Percentiles rank a stretch among this genome's conserved stretches.
These are phyloP conservation scores for Cladophialophora psammophila DNA, from an alignment of 2,329 filamentous ascomycete species.

Conservation along the genomic window DNA sequence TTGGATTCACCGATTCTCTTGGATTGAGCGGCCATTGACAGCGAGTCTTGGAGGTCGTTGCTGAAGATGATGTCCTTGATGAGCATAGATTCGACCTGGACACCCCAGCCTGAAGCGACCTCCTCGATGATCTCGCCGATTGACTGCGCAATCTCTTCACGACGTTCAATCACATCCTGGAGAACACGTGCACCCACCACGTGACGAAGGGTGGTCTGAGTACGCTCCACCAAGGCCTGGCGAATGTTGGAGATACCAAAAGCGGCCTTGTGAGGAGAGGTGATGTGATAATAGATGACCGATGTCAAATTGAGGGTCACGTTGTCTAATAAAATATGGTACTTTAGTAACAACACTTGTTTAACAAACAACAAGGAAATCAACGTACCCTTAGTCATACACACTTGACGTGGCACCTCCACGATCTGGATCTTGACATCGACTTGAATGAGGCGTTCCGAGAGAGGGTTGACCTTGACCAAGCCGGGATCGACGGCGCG, in stretches of 20 bases:
- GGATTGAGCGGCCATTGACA: slow-evolving; percentile 97
- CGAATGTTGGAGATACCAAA: slow-evolving; percentile 95
- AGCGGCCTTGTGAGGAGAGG: slow-evolving; percentile 91
- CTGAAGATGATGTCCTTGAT: slow-evolving; percentile 99
- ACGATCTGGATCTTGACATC: slow-evolving; percentile 99
- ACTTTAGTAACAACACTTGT: too few species aligned
- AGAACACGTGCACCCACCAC: slow-evolving; percentile 94
- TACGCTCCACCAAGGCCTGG: slow-evolving; percentile 96
- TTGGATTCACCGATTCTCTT: slow-evolving; percentile 99
- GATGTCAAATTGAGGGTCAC: slow-evolving; percentile 92
- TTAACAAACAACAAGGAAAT: too few species aligned
- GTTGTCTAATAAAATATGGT: slow-evolving; percentile 67
- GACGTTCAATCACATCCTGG: slow-evolving; percentile 97
- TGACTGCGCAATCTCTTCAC: slow-evolving; percentile 93
- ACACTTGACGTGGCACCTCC: slow-evolving; percentile 91
- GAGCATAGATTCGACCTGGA: slow-evolving; percentile 96
- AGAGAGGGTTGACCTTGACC: slow-evolving; percentile 95
- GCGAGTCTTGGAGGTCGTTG: slow-evolving; percentile 90
- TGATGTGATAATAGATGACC: slow-evolving; percentile 99
- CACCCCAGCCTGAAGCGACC: slow-evolving; percentile 91
- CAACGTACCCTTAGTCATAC: slow-evolving; percentile 81
- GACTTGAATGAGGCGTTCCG: slow-evolving; percentile 86
- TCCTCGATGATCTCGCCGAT: slow-evolving; percentile 98
- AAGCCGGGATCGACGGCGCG: slow-evolving; percentile 95
- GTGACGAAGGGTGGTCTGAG: slow-evolving; percentile 95